Evolutionary conservation across 495 filamentous ascomycete genomes (phyloP).

Genomic region (Penicillium waksmanii): DNA sequence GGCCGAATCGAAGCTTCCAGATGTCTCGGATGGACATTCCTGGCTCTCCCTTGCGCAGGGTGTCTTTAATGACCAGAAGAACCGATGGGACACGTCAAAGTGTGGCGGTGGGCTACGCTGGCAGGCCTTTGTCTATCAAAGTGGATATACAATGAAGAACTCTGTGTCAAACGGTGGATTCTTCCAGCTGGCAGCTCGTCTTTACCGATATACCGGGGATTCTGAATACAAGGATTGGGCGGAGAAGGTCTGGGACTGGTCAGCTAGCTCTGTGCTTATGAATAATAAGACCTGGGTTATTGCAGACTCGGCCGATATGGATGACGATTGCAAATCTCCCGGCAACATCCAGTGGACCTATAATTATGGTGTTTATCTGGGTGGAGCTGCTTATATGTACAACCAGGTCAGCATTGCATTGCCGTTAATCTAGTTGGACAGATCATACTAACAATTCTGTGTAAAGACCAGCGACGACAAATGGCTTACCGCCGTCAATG

Average conservation of each 20-base stretch:
- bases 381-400: conserved; percentile 73
- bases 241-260: conserved; percentile 69
- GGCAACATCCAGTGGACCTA: conserved; percentile 69
- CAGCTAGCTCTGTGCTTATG: conserved; percentile 52
- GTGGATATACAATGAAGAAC: conserved; percentile 77
- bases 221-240: conserved; percentile 72
- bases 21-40: conserved; percentile 53
- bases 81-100: conserved; percentile 61
- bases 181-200: conserved; percentile 72
- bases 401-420: conserved; percentile 53
- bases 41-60: conserved; percentile 60
- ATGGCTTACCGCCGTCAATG: conserved; percentile 59
- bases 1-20: conserved; percentile 68
- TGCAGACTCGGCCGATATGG: conserved; percentile 62
- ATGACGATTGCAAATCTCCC: conserved; percentile 53
- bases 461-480: conserved; percentile 23
- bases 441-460: conserved; percentile 25
- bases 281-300: conserved; percentile 51
- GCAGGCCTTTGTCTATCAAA: conserved; percentile 76
- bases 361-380: conserved; percentile 68
- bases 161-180: conserved; percentile 73
- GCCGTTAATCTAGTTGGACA: conserved; percentile 7
- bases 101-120: conserved; percentile 81
- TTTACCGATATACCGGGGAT: conserved; percentile 72
- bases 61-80: conserved; percentile 61